phyloP scores from a whole-genome alignment of 176 grass and related monocot species.

The Secale cereale region DNA sequence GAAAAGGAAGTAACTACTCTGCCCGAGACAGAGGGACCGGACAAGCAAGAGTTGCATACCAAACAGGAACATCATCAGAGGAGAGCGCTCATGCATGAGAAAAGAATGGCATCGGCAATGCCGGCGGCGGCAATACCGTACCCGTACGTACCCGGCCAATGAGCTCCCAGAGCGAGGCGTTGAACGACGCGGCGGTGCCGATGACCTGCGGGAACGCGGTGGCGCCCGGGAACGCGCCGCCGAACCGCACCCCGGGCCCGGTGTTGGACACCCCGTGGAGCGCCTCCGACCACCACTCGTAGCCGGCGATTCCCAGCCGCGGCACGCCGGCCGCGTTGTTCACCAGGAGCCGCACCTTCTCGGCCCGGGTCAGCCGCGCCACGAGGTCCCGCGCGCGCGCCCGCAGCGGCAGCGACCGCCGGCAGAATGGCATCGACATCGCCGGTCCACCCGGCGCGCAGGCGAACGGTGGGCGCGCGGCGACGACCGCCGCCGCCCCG shows the following conservation, averaged over 20 bases:
- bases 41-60: background rate
- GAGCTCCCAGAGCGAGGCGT: constrained; percentile 89
- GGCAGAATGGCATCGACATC: constrained; percentile 52
- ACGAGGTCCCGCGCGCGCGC: constrained; percentile 53
- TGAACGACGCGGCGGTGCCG: constrained; percentile 69
- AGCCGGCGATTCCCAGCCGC: constrained; percentile 48
- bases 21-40: background rate
- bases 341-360: constrained; percentile 79
- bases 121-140: background rate
- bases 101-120: background rate
- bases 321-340: constrained; percentile 72
- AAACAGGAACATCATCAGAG: background rate
- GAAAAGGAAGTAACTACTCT: background rate
- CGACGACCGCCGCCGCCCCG: background rate
- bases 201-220: constrained; percentile 97
- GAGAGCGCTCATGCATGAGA: background rate
- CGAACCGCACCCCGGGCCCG: constrained; percentile 53
- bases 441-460: constrained; percentile 48
- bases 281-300: constrained; percentile 99
- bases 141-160: constrained; percentile 68
- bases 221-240: constrained; percentile 70
- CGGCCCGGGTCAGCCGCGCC: constrained; percentile 49
- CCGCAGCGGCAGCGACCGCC: background rate
- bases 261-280: constrained; percentile 80
- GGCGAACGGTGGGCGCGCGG: constrained; percentile 37